phyloP scores from a whole-genome alignment of 2,329 filamentous ascomycete genomes.

The Aureobasidium sp. region DNA sequence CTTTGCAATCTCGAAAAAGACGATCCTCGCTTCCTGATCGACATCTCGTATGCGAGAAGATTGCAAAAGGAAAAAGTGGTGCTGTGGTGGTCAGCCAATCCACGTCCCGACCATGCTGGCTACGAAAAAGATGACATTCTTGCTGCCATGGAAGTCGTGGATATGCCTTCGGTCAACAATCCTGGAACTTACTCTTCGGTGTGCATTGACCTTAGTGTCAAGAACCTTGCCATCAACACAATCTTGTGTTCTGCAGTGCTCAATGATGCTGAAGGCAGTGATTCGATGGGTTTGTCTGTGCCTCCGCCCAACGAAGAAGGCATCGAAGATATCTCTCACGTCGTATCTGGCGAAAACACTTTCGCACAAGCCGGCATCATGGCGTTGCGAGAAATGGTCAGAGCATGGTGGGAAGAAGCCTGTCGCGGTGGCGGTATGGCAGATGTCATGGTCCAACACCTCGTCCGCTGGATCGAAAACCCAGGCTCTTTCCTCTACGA shows the following conservation, averaged over 20 bases:
- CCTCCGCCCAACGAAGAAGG: conserved; percentile 54
- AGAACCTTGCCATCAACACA: conserved; percentile 95
- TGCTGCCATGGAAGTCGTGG: conserved; percentile 72
- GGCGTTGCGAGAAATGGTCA: conserved; percentile 96
- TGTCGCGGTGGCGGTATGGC: conserved; percentile 69
- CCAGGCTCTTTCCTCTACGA: conserved; percentile 94
- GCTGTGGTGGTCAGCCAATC: conserved; percentile 88
- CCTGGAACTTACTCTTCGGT: conserved; percentile 92
- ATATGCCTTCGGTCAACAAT: conserved; percentile 89
- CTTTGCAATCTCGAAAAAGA: conserved; percentile 93
- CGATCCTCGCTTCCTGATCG: conserved; percentile 89
- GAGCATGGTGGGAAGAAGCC: conserved; percentile 95
- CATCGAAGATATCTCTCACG: conserved; percentile 46
- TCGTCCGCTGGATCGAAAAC: conserved; percentile 94
- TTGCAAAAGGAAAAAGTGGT: conserved; percentile 88
- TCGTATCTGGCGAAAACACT: conserved; percentile 73
- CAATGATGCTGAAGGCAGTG: conserved; percentile 87
- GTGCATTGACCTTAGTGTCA: conserved; percentile 88
- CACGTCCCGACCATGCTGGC: conserved; percentile 87
- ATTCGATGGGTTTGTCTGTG: conserved; percentile 79
- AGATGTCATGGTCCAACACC: conserved; percentile 92
- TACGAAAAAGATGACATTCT: conserved; percentile 89
- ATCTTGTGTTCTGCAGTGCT: conserved; percentile 93
- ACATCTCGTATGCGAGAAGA: conserved; percentile 85
- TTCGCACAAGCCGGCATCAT: conserved; percentile 88